Base-by-base conservation (phyloP, 805 yeast genomes). In the Candida pini region DNA sequence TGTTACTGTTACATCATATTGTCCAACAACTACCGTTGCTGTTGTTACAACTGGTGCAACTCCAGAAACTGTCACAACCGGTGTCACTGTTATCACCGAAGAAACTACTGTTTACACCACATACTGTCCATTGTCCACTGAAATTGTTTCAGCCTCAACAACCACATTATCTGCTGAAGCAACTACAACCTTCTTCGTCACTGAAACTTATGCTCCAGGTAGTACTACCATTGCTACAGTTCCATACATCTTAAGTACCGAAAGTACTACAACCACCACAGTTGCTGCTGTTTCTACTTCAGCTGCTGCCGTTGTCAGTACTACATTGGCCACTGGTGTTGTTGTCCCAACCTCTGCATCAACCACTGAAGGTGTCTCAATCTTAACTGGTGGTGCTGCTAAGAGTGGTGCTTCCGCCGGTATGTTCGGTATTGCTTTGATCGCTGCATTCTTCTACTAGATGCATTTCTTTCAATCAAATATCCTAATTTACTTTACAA, bases 41-140 rank as follows among this genome's bases (percentile, higher is more conserved):
- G 43, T 41, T 18, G 45, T 56, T 33, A 44, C 49, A 32, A 43
- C 45, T 38, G 41, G 36, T 26, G 41, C 35, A 7, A 3, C 27
- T 30, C 38, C 41, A 16, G 46, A 28, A 15, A 36, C 43, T 9
- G 26, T 40, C 19, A 44, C 49, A 29, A 58, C 63, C 30, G 46
- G 53, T 31, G 38, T 38, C 33, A 35, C 39, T 30, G 40, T 43
- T 28, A 53, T 58, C 27, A 34, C 44, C 14, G 44, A 37, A 26
- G 42, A 34, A 32, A 36, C 43, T 27, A 40, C 46, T 27, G 44
- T 43, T 19, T 44, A 44, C 48, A 55, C 58, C 37, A 63, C 70
- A 25, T 60, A 52, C 54, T 58, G 64, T 44, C 63, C 65, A 42
- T 33, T 45, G 37, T 38, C 41, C 28, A 24, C 45, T 26, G 44